These are phyloP conservation scores for Closterium sp. DNA, from an alignment of 139 green algal species.

Conservation along the genomic window DNA sequence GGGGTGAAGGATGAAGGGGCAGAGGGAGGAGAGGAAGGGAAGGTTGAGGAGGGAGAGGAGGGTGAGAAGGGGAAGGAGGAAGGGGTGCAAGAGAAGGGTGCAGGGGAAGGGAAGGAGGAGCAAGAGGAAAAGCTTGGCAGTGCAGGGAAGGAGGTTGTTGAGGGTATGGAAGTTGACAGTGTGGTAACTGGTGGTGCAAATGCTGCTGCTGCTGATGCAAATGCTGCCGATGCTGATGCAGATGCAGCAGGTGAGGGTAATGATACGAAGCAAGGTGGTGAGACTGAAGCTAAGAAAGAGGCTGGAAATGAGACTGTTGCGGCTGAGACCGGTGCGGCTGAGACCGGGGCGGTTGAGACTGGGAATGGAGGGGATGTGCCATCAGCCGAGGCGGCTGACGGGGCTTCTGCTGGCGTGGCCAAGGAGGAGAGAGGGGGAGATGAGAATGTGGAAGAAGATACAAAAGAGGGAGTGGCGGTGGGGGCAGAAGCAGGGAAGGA, in stretches of 20 bases:
- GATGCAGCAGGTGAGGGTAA: too few species aligned
- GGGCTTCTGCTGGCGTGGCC: neutral
- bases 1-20: neutral
- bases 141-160: neutral
- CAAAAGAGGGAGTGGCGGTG: neutral
- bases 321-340: too few species aligned
- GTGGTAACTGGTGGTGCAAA: neutral
- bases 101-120: neutral
- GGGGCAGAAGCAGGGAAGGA: neutral
- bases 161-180: neutral
- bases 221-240: neutral
- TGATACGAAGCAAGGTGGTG: too few species aligned
- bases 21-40: neutral
- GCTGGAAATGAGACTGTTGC: neutral
- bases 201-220: neutral
- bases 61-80: neutral
- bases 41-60: neutral
- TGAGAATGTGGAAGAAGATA: neutral
- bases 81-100: neutral
- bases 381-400: neutral
- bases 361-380: neutral
- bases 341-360: neutral
- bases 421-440: neutral
- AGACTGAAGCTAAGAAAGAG: neutral
- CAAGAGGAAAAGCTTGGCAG: neutral